Evolutionary conservation across 2,329 filamentous ascomycete species (phyloP).

Genomic region (Colletotrichum tropicicola): DNA sequence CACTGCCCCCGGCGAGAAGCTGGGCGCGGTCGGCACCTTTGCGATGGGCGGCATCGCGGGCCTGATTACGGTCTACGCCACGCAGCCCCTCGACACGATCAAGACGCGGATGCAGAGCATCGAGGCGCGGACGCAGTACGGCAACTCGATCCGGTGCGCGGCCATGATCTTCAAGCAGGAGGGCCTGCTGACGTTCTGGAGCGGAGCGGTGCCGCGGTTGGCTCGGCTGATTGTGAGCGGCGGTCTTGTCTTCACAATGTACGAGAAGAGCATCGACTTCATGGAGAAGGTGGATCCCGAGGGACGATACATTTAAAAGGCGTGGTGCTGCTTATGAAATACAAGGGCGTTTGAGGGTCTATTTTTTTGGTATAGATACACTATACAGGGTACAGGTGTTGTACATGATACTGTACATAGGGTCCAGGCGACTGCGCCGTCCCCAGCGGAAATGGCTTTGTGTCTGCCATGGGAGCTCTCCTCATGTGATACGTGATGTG

Average conservation of each 20-base stretch:
- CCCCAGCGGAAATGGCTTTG: neutral
- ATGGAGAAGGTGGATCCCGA: constrained; percentile 85
- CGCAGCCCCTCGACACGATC: constrained; percentile 85
- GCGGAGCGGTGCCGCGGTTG: constrained; percentile 86
- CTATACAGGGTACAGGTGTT: constrained; percentile 29
- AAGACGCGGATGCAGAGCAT: constrained; percentile 99
- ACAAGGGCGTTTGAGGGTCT: constrained; percentile 11
- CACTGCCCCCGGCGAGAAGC: constrained; percentile 92
- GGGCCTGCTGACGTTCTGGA: constrained; percentile 91
- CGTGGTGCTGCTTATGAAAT: neutral
- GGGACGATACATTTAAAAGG: constrained; percentile 76
- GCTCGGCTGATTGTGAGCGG: constrained; percentile 89
- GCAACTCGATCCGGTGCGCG: constrained; percentile 87
- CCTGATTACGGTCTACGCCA: constrained; percentile 86
- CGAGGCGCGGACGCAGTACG: constrained; percentile 82
- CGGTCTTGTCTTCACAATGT: constrained; percentile 98
- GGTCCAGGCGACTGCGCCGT: neutral
- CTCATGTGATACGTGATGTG: no score
- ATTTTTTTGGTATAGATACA: constrained; percentile 28
- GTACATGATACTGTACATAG: constrained; percentile 30
- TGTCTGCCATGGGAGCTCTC: no score
- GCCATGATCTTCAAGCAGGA: constrained; percentile 87
- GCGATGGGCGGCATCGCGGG: constrained; percentile 90
- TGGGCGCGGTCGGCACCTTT: constrained; percentile 88
- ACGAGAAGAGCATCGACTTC: constrained; percentile 94